A percentile compares a stretch with the other conserved stretches of the same genome.
Evolutionary conservation across 208 protist species (phyloP).

Genomic region (Leishmania tarentolae): DNA sequence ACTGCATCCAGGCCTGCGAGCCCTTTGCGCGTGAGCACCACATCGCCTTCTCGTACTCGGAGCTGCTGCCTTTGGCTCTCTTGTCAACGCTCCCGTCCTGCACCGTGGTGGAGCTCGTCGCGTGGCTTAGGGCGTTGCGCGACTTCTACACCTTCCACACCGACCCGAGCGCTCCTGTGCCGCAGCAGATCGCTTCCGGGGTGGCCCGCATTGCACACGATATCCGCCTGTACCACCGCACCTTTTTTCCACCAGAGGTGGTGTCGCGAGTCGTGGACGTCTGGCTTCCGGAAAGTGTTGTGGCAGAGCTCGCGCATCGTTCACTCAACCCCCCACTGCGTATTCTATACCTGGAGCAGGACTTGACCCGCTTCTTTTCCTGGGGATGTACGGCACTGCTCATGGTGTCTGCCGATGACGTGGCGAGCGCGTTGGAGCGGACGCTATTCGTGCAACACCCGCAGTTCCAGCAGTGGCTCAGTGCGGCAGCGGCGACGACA

Average conservation of each 20-base stretch:
- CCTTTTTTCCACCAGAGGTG: slow-evolving; percentile 55
- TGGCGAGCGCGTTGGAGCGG: slow-evolving; percentile 29
- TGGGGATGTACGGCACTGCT: slow-evolving; percentile 44
- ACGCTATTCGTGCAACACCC: slow-evolving; percentile 40
- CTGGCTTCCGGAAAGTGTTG: slow-evolving; percentile 47
- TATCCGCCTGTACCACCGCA: slow-evolving; percentile 54
- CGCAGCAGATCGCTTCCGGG: slow-evolving; percentile 64
- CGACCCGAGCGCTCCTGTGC: slow-evolving; percentile 38
- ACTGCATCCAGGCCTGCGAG: slow-evolving; percentile 63
- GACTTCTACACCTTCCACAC: slow-evolving; percentile 54
- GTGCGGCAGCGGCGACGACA: neutral
- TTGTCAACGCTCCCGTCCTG: slow-evolving; percentile 63
- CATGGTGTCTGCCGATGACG: slow-evolving; percentile 41
- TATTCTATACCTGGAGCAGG: slow-evolving; percentile 52
- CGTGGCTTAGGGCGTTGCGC: slow-evolving; percentile 65
- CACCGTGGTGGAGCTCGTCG: slow-evolving; percentile 36
- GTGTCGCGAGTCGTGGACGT: slow-evolving; percentile 39
- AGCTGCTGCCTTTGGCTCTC: slow-evolving; percentile 74
- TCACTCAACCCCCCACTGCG: slow-evolving; percentile 62
- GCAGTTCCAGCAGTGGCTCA: slow-evolving; percentile 29
- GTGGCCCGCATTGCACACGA: slow-evolving; percentile 65
- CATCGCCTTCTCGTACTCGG: slow-evolving; percentile 64
- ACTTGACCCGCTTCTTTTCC: slow-evolving; percentile 31
- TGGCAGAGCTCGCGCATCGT: slow-evolving; percentile 48
- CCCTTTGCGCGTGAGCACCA: slow-evolving; percentile 60